phyloP scores from a whole-genome alignment of 2,329 filamentous ascomycete genomes.

The Sphaerulina vaccinii region DNA sequence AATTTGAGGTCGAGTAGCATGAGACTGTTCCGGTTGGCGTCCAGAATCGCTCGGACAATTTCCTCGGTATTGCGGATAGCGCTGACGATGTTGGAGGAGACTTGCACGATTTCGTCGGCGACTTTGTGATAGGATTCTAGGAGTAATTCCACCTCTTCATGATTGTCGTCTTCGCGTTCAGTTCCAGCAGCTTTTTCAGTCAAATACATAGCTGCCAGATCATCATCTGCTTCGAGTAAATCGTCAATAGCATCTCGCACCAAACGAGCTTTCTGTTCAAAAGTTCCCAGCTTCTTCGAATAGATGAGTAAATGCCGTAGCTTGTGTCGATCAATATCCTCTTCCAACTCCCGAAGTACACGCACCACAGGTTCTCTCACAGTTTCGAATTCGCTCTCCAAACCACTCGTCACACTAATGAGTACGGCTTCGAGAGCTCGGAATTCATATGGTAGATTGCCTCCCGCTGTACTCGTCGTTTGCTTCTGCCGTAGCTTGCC shows the following conservation, averaged over 20 bases:
- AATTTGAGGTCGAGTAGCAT: conserved; percentile 98
- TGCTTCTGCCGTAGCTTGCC: conserved; percentile 84
- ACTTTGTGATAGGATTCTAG: conserved; percentile 97
- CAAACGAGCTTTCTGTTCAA: conserved; percentile 93
- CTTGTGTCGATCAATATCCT: conserved; percentile 95
- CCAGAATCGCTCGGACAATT: conserved; percentile 94
- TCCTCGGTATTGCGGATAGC: conserved; percentile 98
- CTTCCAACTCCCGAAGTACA: conserved; percentile 85
- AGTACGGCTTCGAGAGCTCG: conserved; percentile 92
- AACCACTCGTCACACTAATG: conserved; percentile 84
- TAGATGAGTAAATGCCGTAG: conserved; percentile 86
- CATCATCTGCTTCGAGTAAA: conserved; percentile 91
- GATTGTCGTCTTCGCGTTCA: conserved; percentile 74
- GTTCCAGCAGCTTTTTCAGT: conserved; percentile 80
- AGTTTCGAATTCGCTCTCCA: conserved; percentile 92
- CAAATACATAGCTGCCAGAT: conserved; percentile 91
- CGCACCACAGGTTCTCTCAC: conserved; percentile 89
- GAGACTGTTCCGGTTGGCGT: conserved; percentile 95
- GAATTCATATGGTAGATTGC: conserved; percentile 87
- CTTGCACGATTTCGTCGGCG: conserved; percentile 95
- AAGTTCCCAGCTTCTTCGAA: conserved; percentile 92
- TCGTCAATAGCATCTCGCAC: conserved; percentile 95
- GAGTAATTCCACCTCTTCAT: conserved; percentile 95
- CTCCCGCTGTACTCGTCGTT: conserved; percentile 45
- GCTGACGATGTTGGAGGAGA: conserved; percentile 86